Percentiles rank a stretch among this genome's conserved stretches.
Conservation (phyloP, 176 grass and related monocot species). For the Calamus simplicifolius region DNA sequence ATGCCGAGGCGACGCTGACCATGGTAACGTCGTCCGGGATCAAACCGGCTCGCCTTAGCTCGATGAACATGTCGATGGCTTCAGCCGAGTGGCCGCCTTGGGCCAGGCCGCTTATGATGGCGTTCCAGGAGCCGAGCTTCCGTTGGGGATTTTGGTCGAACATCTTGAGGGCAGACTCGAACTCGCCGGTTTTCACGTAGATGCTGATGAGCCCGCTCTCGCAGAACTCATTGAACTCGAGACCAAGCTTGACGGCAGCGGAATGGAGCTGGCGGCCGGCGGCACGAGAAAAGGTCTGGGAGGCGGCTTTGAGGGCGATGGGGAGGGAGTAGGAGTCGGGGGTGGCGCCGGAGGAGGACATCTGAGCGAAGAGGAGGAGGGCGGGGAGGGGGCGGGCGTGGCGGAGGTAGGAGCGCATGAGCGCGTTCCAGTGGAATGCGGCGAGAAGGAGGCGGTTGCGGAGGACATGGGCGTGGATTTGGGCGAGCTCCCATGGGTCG, state of each 20-base stretch:
- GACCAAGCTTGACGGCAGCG: conserved; percentile 22
- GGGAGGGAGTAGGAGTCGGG: conserved; percentile 34
- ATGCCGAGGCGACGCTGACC: conserved; percentile 28
- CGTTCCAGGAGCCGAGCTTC: conserved; percentile 34
- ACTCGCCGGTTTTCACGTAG: conserved; percentile 18
- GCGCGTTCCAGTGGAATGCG: conserved; percentile 38
- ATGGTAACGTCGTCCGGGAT: conserved; percentile 32
- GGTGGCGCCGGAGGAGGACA: conserved; percentile 8
- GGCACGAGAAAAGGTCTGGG: neutral
- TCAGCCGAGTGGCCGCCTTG: conserved; percentile 15
- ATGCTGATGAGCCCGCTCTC: conserved; percentile 37
- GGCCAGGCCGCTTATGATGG: conserved; percentile 23
- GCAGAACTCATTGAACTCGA: conserved; percentile 25
- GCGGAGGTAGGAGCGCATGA: conserved; percentile 35
- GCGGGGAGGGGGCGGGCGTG: conserved; percentile 1
- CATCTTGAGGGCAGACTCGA: conserved; percentile 18
- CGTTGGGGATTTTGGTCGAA: conserved; percentile 32
- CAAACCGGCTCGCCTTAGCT: conserved; percentile 15
- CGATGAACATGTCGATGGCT: conserved; percentile 20
- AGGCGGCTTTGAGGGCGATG: conserved; percentile 34
- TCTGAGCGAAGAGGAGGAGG: conserved; percentile 14
- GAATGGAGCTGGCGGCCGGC: conserved; percentile 30
- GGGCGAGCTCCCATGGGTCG: conserved; percentile 1
- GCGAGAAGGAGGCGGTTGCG: conserved; percentile 24
- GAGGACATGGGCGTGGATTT: conserved; percentile 26